A percentile compares a stretch with the other conserved stretches of the same genome.
Conservation (phyloP, 495 filamentous ascomycete genomes). For the Aspergillus steynii region DNA sequence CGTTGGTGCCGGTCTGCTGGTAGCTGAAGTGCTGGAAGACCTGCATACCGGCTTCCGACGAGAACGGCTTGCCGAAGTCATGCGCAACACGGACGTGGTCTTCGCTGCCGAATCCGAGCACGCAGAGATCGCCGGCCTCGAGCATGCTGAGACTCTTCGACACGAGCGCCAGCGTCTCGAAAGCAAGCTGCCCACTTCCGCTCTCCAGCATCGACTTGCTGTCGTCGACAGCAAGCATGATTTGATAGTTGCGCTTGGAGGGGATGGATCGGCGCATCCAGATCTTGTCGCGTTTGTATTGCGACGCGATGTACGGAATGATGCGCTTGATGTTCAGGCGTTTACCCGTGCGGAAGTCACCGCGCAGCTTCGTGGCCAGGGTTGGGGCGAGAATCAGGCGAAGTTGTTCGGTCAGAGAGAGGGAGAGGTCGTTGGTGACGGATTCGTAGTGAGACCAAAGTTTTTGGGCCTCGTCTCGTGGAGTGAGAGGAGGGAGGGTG, state of each 20-base stretch:
- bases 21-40: conserved; percentile 87
- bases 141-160: conserved; percentile 83
- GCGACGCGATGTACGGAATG: conserved; percentile 96
- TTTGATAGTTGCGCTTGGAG: conserved; percentile 90
- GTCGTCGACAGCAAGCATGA: conserved; percentile 96
- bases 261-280: conserved; percentile 95
- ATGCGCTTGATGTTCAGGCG: conserved; percentile 98
- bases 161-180: conserved; percentile 89
- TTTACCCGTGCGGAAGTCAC: conserved; percentile 96
- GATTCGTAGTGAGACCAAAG: conserved; percentile 86
- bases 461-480: conserved; percentile 63
- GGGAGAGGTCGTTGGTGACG: conserved; percentile 79
- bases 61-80: conserved; percentile 80
- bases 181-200: conserved; percentile 67
- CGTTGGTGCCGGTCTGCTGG: conserved; percentile 79
- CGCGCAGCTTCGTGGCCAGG: conserved; percentile 91
- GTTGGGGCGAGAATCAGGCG: conserved; percentile 94
- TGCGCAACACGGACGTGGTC: conserved; percentile 85
- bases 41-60: conserved; percentile 75
- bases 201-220: conserved; percentile 87
- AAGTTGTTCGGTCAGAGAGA: conserved; percentile 86
- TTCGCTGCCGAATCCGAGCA: conserved; percentile 78
- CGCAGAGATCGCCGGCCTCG: conserved; percentile 86
- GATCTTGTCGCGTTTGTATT: conserved; percentile 99
- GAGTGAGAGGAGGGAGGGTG: conserved; percentile 39